Evolutionary conservation across 1,284 basidiomycete species (phyloP).

Genomic region (Pseudozyma hubeiensis): DNA sequence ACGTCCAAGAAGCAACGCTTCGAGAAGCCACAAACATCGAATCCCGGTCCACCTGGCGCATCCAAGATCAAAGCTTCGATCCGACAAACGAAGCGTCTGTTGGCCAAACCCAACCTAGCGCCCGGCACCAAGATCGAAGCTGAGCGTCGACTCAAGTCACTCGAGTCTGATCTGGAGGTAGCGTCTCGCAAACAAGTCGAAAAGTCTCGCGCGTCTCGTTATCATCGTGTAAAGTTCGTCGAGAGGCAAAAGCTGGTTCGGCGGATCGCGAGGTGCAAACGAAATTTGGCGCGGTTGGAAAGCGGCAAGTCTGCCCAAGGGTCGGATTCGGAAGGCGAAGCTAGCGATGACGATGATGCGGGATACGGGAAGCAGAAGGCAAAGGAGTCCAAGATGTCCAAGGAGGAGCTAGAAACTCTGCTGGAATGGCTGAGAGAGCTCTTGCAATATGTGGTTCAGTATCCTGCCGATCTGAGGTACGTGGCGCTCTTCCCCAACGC

Average conservation of each 20-base stretch:
- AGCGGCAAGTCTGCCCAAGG: conserved; percentile 9
- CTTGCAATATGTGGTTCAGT: conserved; percentile 46
- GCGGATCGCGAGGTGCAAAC: conserved; percentile 32
- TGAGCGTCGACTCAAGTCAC: conserved; percentile 49
- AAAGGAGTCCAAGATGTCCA: conserved; percentile 36
- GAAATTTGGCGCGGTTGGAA: conserved; percentile 15
- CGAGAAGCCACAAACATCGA: conserved; percentile 20
- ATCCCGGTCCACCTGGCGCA: conserved; percentile 30
- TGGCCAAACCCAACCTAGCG: conserved; percentile 51
- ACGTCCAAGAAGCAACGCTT: conserved; percentile 29
- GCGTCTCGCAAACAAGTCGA: conserved; percentile 36
- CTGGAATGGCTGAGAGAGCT: conserved; percentile 27
- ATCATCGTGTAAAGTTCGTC: conserved; percentile 57
- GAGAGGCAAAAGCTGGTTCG: conserved; percentile 46
- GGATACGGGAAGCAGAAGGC: conserved; percentile 10
- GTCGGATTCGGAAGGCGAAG: conserved; percentile 28
- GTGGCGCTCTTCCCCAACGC: conserved; percentile 50
- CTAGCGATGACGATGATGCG: conserved; percentile 15
- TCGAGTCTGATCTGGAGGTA: conserved; percentile 45
- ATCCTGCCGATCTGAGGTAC: conserved; percentile 41
- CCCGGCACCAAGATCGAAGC: conserved; percentile 57
- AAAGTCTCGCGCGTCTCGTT: conserved; percentile 35
- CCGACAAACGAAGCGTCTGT: conserved; percentile 55
- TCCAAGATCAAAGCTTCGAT: conserved; percentile 55
- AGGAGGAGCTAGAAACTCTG: conserved; percentile 15